Evolutionary conservation across 2,329 filamentous ascomycete genomes (phyloP), one percentile per base, ranked within the genome.

Genomic region (Cercospora citrullina): DNA sequence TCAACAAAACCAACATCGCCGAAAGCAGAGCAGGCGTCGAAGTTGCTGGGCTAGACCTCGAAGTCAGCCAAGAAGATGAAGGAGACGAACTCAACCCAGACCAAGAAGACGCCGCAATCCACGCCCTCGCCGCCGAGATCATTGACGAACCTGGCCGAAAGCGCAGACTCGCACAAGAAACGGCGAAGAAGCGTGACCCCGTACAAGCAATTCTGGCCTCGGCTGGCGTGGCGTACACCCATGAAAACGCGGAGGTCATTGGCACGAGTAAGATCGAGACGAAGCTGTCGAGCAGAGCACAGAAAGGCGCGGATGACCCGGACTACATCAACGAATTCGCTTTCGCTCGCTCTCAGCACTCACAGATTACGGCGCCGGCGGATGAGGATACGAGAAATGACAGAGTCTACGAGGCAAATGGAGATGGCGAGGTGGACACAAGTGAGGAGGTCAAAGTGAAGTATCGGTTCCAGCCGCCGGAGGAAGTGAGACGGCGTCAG

Each of bases 1-100:
- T 99, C 74, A 97, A 98, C 83, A 97, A 97, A 80, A 98, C 95
- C 30, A 99, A 99, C 75, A 89, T 99, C 62, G 95, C 95, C 4
- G 95, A 99, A 81, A 92, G 92, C 51, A 92, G 90, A 76, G 93
- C 91, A 0, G 94, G 93, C 0, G 91, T 98, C 9, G 86, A 87
- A 30, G 88, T 97, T 31, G 85, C 90, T n/a, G 90, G 91, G 64
- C 85, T 97, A 18, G 88, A 96, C 68, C 85, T 96, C 16, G 88
- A 96, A 69, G 83, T 88, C 69, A 86, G 85, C 0, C 83, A 86
- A 55, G 85, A 88, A 14, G 84, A 86, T 2, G 84, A 76, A 28
- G 75, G 74, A 8, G 78, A 64, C 8, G 31, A 55, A 28, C 63
- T 65, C n/a, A 75, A 77, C 75, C 12, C 76, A 14, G 63, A 53